A percentile compares a stretch with the other conserved stretches of the same genome.
Conservation (phyloP, 2,329 filamentous ascomycete genomes). For the Phialophora tarda region DNA sequence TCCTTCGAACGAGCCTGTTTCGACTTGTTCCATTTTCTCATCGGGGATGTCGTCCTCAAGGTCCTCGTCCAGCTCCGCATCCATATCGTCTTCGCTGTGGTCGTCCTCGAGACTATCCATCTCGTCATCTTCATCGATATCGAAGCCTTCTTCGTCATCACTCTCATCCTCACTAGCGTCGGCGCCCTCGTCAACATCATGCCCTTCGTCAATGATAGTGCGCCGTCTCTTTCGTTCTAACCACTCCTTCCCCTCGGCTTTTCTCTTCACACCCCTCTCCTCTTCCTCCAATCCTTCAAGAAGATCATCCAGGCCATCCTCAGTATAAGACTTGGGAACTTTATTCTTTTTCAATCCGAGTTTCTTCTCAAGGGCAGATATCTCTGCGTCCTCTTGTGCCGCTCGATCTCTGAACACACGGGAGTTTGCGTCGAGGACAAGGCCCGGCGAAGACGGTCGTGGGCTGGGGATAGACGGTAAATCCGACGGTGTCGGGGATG, state of each 20-base stretch:
- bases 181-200: slow-evolving; percentile 41
- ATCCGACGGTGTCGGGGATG: slow-evolving; percentile 23
- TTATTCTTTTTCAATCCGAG: slow-evolving; percentile 80
- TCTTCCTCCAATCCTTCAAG: slow-evolving; percentile 68
- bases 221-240: slow-evolving; percentile 48
- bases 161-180: slow-evolving; percentile 40
- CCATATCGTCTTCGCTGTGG: slow-evolving; percentile 43
- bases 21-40: slow-evolving; percentile 1
- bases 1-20: slow-evolving; percentile 47
- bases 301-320: slow-evolving; percentile 83
- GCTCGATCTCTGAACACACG: slow-evolving; percentile 65
- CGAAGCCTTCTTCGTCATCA: slow-evolving; percentile 37
- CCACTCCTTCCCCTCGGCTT: slow-evolving; percentile 69
- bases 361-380: slow-evolving; percentile 83
- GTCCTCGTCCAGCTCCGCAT: slow-evolving; percentile 37
- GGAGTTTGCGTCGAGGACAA: slow-evolving; percentile 42
- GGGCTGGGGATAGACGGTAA: slow-evolving; percentile 20
- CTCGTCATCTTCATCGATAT: slow-evolving; percentile 45
- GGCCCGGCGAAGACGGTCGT: slow-evolving; percentile 37
- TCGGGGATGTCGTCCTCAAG: slow-evolving; percentile 20
- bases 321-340: slow-evolving; percentile 73
- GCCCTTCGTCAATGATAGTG: slow-evolving; percentile 40
- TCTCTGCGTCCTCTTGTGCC: slow-evolving; percentile 83
- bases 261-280: slow-evolving; percentile 58
- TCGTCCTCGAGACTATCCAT: slow-evolving; percentile 49